Conservation (phyloP, 495 filamentous ascomycete species). For the Thermochaetoides thermophila region DNA sequence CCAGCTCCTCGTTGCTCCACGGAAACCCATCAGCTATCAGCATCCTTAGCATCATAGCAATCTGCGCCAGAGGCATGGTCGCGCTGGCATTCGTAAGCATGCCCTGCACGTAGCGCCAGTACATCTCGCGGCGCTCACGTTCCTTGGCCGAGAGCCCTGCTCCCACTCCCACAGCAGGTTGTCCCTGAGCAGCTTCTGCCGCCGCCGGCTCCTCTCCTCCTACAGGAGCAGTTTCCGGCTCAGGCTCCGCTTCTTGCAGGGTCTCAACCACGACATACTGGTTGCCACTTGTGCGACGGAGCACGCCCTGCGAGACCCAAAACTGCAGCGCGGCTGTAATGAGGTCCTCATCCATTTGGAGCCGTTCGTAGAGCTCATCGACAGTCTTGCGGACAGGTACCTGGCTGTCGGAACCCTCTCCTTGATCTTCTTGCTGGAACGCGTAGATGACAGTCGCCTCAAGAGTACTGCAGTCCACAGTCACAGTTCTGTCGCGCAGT, state of each 20-base stretch:
- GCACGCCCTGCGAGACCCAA: slow-evolving; percentile 70
- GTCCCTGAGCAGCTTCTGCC: not conserved
- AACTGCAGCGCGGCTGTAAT: slow-evolving; percentile 67
- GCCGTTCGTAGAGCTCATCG: slow-evolving; percentile 42
- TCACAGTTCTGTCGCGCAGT: slow-evolving; percentile 61
- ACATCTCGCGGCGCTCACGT: slow-evolving; percentile 65
- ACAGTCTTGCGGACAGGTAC: slow-evolving; percentile 37
- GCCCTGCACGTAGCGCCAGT: slow-evolving; percentile 79
- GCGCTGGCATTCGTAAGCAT: slow-evolving; percentile 87
- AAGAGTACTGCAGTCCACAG: slow-evolving; percentile 63
- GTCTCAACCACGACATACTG: slow-evolving; percentile 30
- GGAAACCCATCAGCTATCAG: slow-evolving; percentile 75
- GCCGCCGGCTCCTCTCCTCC: not conserved
- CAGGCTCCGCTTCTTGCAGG: slow-evolving; percentile 10
- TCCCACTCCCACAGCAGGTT: slow-evolving; percentile 7
- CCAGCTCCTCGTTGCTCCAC: slow-evolving; percentile 57
- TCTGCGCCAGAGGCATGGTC: slow-evolving; percentile 59
- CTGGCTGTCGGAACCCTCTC: slow-evolving; percentile 2
- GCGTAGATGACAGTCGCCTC: slow-evolving; percentile 84
- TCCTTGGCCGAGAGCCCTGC: slow-evolving; percentile 32
- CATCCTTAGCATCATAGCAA: slow-evolving; percentile 89
- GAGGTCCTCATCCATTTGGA: slow-evolving; percentile 65
- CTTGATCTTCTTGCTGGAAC: slow-evolving; percentile 42
- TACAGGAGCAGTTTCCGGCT: slow-evolving; percentile 19
- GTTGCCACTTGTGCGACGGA: slow-evolving; percentile 38